Base-by-base conservation (phyloP, 2,329 filamentous ascomycete species). In the Aspergillus unguis region DNA sequence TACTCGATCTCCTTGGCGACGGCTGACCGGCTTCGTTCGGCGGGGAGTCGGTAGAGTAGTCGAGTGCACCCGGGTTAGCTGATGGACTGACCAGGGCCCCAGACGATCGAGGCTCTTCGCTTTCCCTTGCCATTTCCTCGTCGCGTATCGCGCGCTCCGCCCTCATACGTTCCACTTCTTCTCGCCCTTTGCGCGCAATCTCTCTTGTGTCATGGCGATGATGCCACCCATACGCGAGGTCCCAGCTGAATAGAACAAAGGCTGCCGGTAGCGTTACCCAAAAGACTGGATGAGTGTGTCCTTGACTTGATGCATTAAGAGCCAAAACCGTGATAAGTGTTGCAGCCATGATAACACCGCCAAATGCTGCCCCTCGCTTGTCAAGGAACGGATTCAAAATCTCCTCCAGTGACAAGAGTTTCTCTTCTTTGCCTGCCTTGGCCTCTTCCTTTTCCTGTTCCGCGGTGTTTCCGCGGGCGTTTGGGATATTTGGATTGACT, bases 371-470 rank as follows among this genome's bases (percentile, higher is more conserved):
- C 6, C 86, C 82, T 2, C 75, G 72, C 57, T 83, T 86, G 63
- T 90, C 86, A 0, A 90, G 67, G 53, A 86, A 90, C 0, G 87
- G 87, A 57, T 90, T 88, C 80, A 90, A 81, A 61, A 90, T 87
- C 62, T 90, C 86, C 57, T 87, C 85, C 0, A 90, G 77, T 0
- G 84, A 84, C 0, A 86, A 70, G 0, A 80, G 68, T 56, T 85
- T 80, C 3, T 71, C 75, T 52, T 81, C 69, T 28, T 83, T 79
- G 6, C 77, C 71, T 26, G 77, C 77, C 71, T 77, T 77, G 71
- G 29, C 77, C 72, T 6, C 67, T 59, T 4, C 75, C 71, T 6
- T 81, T 79, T 46, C 80, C 73, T 41, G 82, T 79, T 6, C 80
- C 79, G 0, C 80, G 1, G 40, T 32, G 3, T 33, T 33, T 6